Conservation (phyloP, 129 eudicot genomes). For the Artemisia tridentata region DNA sequence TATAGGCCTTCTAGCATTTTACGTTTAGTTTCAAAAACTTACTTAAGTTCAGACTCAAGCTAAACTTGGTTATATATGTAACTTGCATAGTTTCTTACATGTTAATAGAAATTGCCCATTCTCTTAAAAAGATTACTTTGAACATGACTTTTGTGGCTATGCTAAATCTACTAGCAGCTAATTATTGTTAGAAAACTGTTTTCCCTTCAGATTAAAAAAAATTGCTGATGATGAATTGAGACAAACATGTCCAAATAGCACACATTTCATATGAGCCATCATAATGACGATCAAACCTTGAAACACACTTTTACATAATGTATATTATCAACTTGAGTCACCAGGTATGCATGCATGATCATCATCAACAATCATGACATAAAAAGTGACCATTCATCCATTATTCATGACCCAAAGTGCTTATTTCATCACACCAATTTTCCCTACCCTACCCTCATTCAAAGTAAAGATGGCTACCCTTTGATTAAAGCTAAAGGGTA, state of each 20-base stretch:
- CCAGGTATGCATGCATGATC: conserved; percentile 29
- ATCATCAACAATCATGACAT: conserved; percentile 37
- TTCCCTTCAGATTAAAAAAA: neutral
- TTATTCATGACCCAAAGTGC: conserved; percentile 58
- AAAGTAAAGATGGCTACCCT: conserved; percentile 42
- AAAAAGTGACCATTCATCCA: conserved; percentile 45
- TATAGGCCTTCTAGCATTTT: too few species aligned
- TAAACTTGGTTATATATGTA: too few species aligned
- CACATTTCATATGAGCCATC: conserved; percentile 20
- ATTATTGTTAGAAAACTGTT: neutral
- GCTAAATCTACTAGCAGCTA: too few species aligned
- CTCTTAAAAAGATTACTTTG: neutral
- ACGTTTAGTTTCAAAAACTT: too few species aligned
- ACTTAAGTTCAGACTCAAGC: too few species aligned
- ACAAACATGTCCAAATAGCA: conserved; percentile 36
- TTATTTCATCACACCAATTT: conserved; percentile 58
- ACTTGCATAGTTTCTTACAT: too few species aligned
- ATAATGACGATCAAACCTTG: conserved; percentile 29
- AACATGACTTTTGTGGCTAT: neutral
- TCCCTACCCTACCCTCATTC: conserved; percentile 39
- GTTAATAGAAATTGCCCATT: too few species aligned
- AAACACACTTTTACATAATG: conserved; percentile 33
- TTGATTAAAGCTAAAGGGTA: conserved; percentile 88
- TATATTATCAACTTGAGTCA: conserved; percentile 28
- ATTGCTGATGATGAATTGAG: conserved; percentile 27